Base-by-base conservation (phyloP, 345 rosid genomes). In the Syzygium oleosum region DNA sequence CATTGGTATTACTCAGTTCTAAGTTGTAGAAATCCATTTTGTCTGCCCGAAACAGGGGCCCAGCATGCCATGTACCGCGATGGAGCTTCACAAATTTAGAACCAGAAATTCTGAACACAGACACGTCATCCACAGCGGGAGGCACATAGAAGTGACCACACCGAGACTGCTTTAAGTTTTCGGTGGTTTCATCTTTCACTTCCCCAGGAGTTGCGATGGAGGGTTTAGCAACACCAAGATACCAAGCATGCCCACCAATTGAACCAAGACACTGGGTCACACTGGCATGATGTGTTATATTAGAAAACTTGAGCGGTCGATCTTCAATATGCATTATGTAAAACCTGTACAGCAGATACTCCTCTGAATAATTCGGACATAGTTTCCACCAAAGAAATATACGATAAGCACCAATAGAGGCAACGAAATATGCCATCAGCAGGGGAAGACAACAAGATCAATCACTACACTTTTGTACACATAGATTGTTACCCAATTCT, bases 261-360 rank as follows among this genome's bases (percentile, higher is more conserved):
- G 99, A 91, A 88, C 99, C 99, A 14, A 97, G 94, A 93, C 98
- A 95, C 90, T 97, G 97, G 14, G 98, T 96, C 87, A 97, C 98
- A 38, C 93, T 93, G 1, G 98, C 98, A 87, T 96, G 99, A 88
- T 97, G 99, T 2, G 96, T 94, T 27, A 97, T 94, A 2, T 61
- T 61, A 22, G 93, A 88, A 87, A 96, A 96, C 87, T 86, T 58
- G 25, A 91, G 92, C 1, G 96, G 87, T 49, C 91, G 87, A n/a
- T 89, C 88, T 68, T 90, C 52, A 25, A 97, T 90, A 78, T 85
- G 90, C 95, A 97, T 93, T 6, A 94, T 91, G 87, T 96, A 93
- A 83, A 97, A 93, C 89, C 99, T 95, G 89, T 79, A 29, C 85
- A 84, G 3, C 29, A 88, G 41, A 59, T 5, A 16, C 38, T 22